Conservation (phyloP, 352 stramenopile genomes). For the Pythium aphanidermatum region DNA sequence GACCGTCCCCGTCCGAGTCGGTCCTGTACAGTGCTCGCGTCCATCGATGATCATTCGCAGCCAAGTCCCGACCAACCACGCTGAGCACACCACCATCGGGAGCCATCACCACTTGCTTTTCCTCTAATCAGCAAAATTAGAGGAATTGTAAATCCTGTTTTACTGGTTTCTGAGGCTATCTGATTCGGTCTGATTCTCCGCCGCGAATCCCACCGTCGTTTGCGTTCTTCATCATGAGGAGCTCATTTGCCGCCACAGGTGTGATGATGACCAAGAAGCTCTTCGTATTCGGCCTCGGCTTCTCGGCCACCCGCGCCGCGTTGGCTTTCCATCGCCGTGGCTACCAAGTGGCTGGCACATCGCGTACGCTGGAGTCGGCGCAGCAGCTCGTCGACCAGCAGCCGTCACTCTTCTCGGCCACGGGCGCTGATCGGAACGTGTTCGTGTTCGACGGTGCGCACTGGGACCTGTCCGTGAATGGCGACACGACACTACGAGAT, state of each 20-base stretch:
- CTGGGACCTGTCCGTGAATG: slow-evolving; percentile 31
- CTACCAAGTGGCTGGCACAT: slow-evolving; percentile 67
- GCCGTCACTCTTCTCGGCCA: slow-evolving; percentile 32
- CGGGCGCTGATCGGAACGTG: slow-evolving; percentile 36
- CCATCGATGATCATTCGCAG: slow-evolving; percentile 4
- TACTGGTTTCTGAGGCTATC: background rate
- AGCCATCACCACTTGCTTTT: no score
- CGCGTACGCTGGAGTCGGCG: slow-evolving; percentile 48
- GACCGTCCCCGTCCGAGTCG: slow-evolving; percentile 9
- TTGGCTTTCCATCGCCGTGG: slow-evolving; percentile 52
- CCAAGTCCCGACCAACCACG: slow-evolving; percentile 18
- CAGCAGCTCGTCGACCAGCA: slow-evolving; percentile 30
- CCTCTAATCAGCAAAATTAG: no score
- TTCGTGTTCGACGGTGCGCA: slow-evolving; percentile 77
- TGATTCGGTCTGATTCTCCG: background rate
- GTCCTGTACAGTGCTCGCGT: slow-evolving; percentile 19
- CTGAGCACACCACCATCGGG: slow-evolving; percentile 16
- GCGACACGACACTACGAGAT: slow-evolving; percentile 28
- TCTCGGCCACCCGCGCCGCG: slow-evolving; percentile 69
- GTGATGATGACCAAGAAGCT: slow-evolving; percentile 29
- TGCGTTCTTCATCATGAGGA: background rate
- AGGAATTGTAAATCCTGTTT: no score
- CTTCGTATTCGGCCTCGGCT: slow-evolving; percentile 89
- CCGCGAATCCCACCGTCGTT: slow-evolving; percentile 4
- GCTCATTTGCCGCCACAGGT: background rate